Evolutionary conservation across 768 basidiomycete species (phyloP).

Genomic region (Tylopilus plumbeoviolaceoides): DNA sequence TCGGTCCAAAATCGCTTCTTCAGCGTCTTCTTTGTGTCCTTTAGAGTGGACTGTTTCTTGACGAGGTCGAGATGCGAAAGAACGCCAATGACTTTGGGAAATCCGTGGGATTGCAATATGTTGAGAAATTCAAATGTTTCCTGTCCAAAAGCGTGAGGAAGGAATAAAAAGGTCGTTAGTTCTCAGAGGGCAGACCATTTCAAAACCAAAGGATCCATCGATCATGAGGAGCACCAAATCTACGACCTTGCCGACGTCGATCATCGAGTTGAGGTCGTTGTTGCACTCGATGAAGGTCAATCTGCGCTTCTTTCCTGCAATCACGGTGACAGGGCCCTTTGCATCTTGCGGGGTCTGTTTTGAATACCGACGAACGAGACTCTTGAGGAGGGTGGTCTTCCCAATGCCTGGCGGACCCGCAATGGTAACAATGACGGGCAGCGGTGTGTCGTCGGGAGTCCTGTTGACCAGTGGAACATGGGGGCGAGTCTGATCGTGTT

Average conservation of each 20-base stretch:
- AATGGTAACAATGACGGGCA: conserved; percentile 90
- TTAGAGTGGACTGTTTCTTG: conserved; percentile 83
- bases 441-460: conserved; percentile 87
- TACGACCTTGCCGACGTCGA: conserved; percentile 95
- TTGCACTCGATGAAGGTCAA: conserved; percentile 98
- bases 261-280: conserved; percentile 97
- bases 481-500: conserved; percentile 88
- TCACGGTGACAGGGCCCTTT: conserved; percentile 91
- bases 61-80: conserved; percentile 97
- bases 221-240: conserved; percentile 97
- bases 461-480: conserved; percentile 96
- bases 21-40: conserved; percentile 86
- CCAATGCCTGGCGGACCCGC: conserved; percentile 97
- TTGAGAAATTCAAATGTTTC: conserved; percentile 99
- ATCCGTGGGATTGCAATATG: conserved; percentile 93
- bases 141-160: conserved; percentile 37
- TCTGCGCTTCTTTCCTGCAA: conserved; percentile 87
- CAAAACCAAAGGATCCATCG: conserved; percentile 96
- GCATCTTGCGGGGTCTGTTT: conserved; percentile 90
- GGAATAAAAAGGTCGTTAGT: not conserved
- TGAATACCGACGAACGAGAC: conserved; percentile 85
- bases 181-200: conserved; percentile 68
- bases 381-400: conserved; percentile 91
- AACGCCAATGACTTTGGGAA: conserved; percentile 96
- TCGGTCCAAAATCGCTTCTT: conserved; percentile 99